phyloP scores from a whole-genome alignment of 1,284 basidiomycete genomes.

The Cryptococcus jaspeensis region DNA sequence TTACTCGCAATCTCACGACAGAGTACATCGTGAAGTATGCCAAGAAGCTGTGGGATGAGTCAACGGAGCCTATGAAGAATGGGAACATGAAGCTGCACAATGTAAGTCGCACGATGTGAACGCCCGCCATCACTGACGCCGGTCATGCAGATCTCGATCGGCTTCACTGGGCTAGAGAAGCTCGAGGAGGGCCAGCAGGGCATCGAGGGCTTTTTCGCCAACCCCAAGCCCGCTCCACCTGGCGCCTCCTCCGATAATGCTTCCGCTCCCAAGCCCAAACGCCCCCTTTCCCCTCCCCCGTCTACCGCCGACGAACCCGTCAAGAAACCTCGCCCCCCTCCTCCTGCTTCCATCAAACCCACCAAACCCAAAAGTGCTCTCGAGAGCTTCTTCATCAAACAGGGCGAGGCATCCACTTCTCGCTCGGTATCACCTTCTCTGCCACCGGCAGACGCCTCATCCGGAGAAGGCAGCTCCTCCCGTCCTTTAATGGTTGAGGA shows the following conservation, averaged over 20 bases:
- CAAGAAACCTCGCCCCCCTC: slow-evolving; percentile 33
- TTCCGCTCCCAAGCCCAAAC: not conserved
- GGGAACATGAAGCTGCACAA: slow-evolving; percentile 65
- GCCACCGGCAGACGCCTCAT: no score
- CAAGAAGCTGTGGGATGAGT: slow-evolving; percentile 82
- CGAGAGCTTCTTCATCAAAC: slow-evolving; percentile 30
- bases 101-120: slow-evolving; percentile 33
- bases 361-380: slow-evolving; percentile 27
- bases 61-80: slow-evolving; percentile 58
- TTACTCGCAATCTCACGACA: slow-evolving; percentile 66
- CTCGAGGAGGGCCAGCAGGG: slow-evolving; percentile 77
- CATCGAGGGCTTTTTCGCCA: slow-evolving; percentile 77
- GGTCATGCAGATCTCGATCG: slow-evolving; percentile 59
- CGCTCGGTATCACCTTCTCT: slow-evolving; percentile 2
- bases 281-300: slow-evolving; percentile 17
- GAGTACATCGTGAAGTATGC: slow-evolving; percentile 76
- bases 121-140: not conserved
- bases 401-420: not conserved
- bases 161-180: slow-evolving; percentile 78
- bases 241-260: not conserved
- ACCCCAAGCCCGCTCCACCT: slow-evolving; percentile 1
- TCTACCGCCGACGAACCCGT: slow-evolving; percentile 4
- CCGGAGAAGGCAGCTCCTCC: no score
- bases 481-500: no score
- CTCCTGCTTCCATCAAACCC: slow-evolving; percentile 23